Percentiles rank a stretch among this genome's conserved stretches.
Evolutionary conservation across 345 rosid genomes (phyloP).

Genomic region (Populus nigra): DNA sequence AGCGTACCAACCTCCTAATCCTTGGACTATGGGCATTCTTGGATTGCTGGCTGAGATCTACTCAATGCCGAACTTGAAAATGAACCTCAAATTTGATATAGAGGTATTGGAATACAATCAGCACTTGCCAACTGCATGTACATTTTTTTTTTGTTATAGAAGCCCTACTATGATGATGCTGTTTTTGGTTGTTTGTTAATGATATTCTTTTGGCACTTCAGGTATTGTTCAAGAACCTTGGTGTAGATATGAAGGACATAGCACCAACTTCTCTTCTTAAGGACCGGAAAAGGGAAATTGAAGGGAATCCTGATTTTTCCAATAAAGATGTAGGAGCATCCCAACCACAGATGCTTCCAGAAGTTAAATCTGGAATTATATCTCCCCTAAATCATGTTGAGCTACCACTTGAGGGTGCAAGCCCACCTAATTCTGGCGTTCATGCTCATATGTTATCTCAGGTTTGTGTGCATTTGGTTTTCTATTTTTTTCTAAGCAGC

Average conservation of each 20-base stretch:
- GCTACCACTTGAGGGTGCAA: constrained; percentile 61
- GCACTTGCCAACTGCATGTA: background rate
- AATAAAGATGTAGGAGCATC: constrained; percentile 78
- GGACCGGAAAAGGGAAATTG: constrained; percentile 86
- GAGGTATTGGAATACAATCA: constrained; percentile 49
- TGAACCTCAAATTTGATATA: constrained; percentile 97
- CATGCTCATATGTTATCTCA: constrained; percentile 68
- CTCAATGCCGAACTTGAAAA: constrained; percentile 93
- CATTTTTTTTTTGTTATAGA: constrained; percentile 9
- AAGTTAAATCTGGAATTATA: constrained; percentile 62
- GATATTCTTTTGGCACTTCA: constrained; percentile 21
- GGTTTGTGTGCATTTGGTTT: constrained; percentile 43
- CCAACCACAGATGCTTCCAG: constrained; percentile 67
- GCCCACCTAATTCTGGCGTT: constrained; percentile 62
- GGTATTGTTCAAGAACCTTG: constrained; percentile 88
- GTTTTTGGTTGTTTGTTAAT: background rate
- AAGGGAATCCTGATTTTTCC: constrained; percentile 96
- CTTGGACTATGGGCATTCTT: constrained; percentile 98
- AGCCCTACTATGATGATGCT: background rate
- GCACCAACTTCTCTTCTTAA: constrained; percentile 82
- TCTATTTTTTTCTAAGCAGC: background rate
- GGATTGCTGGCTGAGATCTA: constrained; percentile 90
- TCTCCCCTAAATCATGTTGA: constrained; percentile 70
- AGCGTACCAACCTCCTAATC: constrained; percentile 97
- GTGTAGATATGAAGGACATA: constrained; percentile 88